These are phyloP conservation scores for Diaporthe sp. DNA, from an alignment of 2,329 filamentous ascomycete genomes.

Conservation along the genomic window DNA sequence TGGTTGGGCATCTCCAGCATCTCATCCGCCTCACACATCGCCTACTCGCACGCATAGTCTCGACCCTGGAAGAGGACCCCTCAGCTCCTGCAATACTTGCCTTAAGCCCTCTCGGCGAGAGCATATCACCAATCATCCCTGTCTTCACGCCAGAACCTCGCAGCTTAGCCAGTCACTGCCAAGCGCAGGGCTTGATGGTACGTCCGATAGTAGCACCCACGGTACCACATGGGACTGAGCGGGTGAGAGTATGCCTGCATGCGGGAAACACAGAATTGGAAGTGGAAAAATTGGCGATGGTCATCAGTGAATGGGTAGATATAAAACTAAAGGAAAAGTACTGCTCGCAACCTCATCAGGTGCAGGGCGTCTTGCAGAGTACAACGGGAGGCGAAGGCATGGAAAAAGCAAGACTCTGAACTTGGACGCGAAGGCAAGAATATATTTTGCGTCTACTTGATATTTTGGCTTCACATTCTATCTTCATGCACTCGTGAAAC, in stretches of 20 bases:
- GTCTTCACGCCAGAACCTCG: slow-evolving; percentile 70
- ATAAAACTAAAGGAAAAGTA: background rate
- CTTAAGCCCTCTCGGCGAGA: background rate
- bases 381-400: background rate
- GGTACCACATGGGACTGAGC: slow-evolving; percentile 72
- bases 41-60: slow-evolving; percentile 54
- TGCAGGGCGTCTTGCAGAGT: background rate
- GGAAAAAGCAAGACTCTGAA: slow-evolving; percentile 9
- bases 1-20: slow-evolving; percentile 55
- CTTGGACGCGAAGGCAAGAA: background rate
- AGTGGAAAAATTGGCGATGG: background rate
- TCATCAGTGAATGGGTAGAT: background rate
- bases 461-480: background rate
- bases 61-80: slow-evolving; percentile 48
- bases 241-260: slow-evolving; percentile 77
- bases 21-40: slow-evolving; percentile 60
- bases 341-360: background rate
- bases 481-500: background rate
- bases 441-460: slow-evolving; percentile 33
- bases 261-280: slow-evolving; percentile 69
- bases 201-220: slow-evolving; percentile 77
- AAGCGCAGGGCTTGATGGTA: slow-evolving; percentile 69
- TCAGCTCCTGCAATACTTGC: background rate
- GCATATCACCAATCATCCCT: slow-evolving; percentile 72
- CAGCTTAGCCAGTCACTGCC: slow-evolving; percentile 70